Percentiles rank a stretch among this genome's conserved stretches.
Evolutionary conservation across 768 basidiomycete species (phyloP).

Genomic region (Filobasidium floriforme): DNA sequence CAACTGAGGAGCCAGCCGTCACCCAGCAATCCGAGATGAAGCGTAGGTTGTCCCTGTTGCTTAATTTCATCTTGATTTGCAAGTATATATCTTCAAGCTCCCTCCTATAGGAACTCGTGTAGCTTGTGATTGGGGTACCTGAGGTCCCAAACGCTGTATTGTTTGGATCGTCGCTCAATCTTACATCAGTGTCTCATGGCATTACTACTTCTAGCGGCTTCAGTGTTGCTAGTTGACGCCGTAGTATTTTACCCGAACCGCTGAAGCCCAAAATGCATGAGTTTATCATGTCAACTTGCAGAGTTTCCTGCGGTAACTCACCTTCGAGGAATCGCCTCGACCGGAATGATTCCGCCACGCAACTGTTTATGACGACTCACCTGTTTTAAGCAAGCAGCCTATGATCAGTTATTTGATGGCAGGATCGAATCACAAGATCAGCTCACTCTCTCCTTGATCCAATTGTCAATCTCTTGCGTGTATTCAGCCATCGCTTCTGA

Average conservation of each 20-base stretch:
- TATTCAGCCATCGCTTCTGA: conserved; percentile 49
- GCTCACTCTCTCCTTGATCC: conserved; percentile 63
- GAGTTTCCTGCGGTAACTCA: conserved; percentile 33
- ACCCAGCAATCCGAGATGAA: too few species aligned
- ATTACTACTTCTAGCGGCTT: background rate
- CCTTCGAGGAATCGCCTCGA: conserved; percentile 65
- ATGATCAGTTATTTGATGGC: background rate
- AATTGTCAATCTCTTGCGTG: conserved; percentile 53
- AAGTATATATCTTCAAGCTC: too few species aligned
- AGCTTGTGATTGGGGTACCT: too few species aligned
- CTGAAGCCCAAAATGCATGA: conserved; percentile 46
- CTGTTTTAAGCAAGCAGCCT: conserved; percentile 6
- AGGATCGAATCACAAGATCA: background rate
- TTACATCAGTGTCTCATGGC: background rate
- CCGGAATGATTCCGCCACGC: conserved; percentile 58
- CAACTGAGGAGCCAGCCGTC: too few species aligned
- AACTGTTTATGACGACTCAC: conserved; percentile 59
- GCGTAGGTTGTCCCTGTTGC: too few species aligned
- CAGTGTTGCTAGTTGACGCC: conserved; percentile 54
- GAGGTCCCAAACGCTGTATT: too few species aligned
- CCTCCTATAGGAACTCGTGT: too few species aligned
- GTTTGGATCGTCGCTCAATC: too few species aligned
- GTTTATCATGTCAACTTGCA: background rate
- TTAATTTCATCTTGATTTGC: too few species aligned
- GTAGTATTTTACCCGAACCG: conserved; percentile 78